phyloP scores from a whole-genome alignment of 208 protist species.

The Naegleria gruberi region DNA sequence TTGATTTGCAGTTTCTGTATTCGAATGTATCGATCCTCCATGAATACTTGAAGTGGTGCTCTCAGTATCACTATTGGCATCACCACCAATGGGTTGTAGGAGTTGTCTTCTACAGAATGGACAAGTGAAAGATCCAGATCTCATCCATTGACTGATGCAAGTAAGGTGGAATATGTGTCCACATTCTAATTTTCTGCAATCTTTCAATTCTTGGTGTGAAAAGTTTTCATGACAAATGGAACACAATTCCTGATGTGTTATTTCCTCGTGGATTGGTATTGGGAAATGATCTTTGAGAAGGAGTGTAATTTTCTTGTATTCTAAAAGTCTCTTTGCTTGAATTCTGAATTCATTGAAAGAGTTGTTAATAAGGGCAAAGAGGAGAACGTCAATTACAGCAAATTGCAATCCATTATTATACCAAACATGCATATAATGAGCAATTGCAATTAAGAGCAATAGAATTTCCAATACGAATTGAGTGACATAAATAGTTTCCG shows the following conservation, averaged over 20 bases:
- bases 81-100: too few relatives aligned
- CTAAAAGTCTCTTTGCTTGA: background rate
- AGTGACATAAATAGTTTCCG: background rate
- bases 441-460: background rate
- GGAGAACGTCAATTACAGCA: background rate
- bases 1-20: background rate
- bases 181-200: background rate
- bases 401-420: background rate
- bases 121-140: background rate
- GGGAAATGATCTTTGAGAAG: background rate
- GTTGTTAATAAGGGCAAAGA: background rate
- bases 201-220: background rate
- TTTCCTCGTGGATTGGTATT: background rate
- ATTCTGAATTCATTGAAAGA: background rate
- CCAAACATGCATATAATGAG: background rate
- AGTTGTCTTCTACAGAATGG: background rate
- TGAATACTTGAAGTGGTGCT: background rate
- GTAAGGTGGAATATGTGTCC: background rate
- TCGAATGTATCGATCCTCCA: background rate
- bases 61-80: background rate
- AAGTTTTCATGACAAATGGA: background rate
- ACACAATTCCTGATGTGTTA: background rate
- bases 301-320: background rate
- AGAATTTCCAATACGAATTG: background rate
- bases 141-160: background rate